A percentile compares a stretch with the other conserved stretches of the same genome.
Evolutionary conservation across 2,329 filamentous ascomycete species (phyloP).

Genomic region (Pezizomycotina sp.): DNA sequence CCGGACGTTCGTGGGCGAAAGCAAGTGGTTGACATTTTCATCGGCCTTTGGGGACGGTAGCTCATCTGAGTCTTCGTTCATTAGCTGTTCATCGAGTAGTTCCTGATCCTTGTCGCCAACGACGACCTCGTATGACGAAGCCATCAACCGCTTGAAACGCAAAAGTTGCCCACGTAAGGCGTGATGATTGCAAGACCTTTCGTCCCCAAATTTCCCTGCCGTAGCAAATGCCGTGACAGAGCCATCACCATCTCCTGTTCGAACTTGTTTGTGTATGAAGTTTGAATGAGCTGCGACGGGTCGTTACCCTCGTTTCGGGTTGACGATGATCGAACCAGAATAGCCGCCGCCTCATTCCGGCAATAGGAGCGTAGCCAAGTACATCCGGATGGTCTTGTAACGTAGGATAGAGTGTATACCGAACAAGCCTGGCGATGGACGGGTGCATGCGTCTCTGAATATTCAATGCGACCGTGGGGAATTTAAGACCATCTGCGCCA

Average conservation of each 20-base stretch:
- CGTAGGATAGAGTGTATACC: constrained; percentile 40
- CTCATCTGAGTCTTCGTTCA: constrained; percentile 4
- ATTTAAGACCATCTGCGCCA: constrained; percentile 10
- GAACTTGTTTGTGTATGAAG: constrained; percentile 23
- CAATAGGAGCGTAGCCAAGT: constrained; percentile 33
- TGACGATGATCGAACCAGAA: constrained; percentile 47
- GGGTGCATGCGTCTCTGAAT: constrained; percentile 52
- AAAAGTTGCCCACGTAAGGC: constrained; percentile 27
- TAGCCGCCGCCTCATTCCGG: constrained; percentile 38
- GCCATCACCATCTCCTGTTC: constrained; percentile 25
- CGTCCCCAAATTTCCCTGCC: constrained; percentile 32
- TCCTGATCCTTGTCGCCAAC: constrained; percentile 27
- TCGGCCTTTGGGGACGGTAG: constrained; percentile 35
- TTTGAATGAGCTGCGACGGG: constrained; percentile 15
- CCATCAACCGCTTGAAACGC: constrained; percentile 22
- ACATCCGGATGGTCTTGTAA: constrained; percentile 37
- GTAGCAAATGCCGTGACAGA: constrained; percentile 32
- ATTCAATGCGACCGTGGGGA: constrained; percentile 34
- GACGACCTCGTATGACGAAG: constrained; percentile 26
- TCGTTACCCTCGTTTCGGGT: constrained; percentile 29
- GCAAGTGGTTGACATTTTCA: constrained; percentile 30
- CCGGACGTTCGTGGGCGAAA: constrained; percentile 44
- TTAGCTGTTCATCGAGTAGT: constrained; percentile 15
- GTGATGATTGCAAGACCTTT: constrained; percentile 35
- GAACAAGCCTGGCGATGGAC: constrained; percentile 42